Conservation (phyloP, 768 basidiomycete species). For the Brasilioporus rufonigricans region DNA sequence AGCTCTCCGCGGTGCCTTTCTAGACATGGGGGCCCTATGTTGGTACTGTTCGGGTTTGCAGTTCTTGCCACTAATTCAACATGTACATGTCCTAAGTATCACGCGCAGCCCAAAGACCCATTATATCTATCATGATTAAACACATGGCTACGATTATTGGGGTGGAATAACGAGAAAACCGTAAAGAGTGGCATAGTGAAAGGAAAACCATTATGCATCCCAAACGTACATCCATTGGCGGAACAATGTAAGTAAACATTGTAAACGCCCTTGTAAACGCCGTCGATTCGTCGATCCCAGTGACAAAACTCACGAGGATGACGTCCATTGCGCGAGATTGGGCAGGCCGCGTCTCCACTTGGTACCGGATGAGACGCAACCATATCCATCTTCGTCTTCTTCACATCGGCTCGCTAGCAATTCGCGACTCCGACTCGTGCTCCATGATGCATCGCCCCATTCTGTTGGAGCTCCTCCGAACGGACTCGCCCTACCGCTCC, state of each 20-base stretch:
- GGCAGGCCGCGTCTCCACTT: slow-evolving; percentile 36
- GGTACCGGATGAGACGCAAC: slow-evolving; percentile 16
- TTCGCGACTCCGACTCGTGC: slow-evolving; percentile 16
- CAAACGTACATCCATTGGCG: slow-evolving; percentile 15
- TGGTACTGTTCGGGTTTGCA: too few species aligned
- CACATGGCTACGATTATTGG: slow-evolving; percentile 13
- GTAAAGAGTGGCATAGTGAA: slow-evolving; percentile 5
- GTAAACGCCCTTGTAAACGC: not conserved
- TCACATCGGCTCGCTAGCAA: slow-evolving; percentile 30
- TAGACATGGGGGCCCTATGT: too few species aligned
- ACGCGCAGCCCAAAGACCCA: slow-evolving; percentile 10
- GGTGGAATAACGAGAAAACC: slow-evolving; percentile 1
- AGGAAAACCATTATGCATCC: slow-evolving; percentile 7
- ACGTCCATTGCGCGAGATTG: slow-evolving; percentile 30
- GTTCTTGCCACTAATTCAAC: too few species aligned
- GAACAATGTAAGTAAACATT: slow-evolving; percentile 4
- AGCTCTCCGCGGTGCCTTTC: too few species aligned
- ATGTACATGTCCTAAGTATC: not conserved
- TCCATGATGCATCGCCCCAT: slow-evolving; percentile 24
- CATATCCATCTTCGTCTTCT: slow-evolving; percentile 29
- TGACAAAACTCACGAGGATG: slow-evolving; percentile 19
- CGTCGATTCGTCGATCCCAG: not conserved
- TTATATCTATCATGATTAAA: slow-evolving; percentile 25
- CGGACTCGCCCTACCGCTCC: slow-evolving; percentile 18
- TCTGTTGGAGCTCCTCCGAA: slow-evolving; percentile 13